phyloP scores from a whole-genome alignment of 2,329 filamentous ascomycete species.

The Pestalotiopsis sp. region DNA sequence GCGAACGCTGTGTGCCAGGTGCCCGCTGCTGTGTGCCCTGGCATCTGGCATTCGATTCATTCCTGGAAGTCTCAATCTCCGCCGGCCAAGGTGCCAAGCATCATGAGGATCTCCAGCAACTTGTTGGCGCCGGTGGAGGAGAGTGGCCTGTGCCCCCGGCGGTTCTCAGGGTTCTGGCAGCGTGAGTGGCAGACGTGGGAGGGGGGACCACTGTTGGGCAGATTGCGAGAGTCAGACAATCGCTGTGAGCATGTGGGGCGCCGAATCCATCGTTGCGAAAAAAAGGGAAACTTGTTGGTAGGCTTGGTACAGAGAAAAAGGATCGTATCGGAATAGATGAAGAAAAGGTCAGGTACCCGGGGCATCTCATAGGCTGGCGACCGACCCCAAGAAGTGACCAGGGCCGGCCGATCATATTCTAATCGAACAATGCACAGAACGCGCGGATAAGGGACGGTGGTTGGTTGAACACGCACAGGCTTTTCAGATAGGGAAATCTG shows the following conservation, averaged over 20 bases:
- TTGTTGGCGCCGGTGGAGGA: background rate
- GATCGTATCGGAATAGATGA: slow-evolving; percentile 5
- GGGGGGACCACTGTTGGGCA: slow-evolving; percentile 1
- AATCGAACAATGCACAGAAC: background rate
- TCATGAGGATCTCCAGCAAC: slow-evolving; percentile 12
- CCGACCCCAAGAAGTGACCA: background rate
- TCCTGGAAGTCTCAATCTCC: slow-evolving; percentile 12
- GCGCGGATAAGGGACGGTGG: background rate
- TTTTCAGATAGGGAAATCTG: background rate
- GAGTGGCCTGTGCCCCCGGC: background rate
- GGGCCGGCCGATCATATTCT: background rate
- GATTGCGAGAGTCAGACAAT: slow-evolving; percentile 12
- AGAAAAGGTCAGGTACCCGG: slow-evolving; percentile 1
- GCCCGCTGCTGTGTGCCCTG: background rate
- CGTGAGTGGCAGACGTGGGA: background rate
- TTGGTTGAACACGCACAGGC: background rate
- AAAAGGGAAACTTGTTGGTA: background rate
- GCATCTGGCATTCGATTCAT: background rate
- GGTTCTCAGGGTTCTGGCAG: background rate
- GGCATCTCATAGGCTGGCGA: slow-evolving; percentile 3
- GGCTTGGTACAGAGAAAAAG: background rate
- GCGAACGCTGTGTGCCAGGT: background rate
- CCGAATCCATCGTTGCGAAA: background rate
- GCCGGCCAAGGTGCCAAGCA: slow-evolving; percentile 11
- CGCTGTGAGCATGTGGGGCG: background rate